Base-by-base conservation (phyloP, 2,329 filamentous ascomycete genomes). In the Aspergillus vadensis region DNA sequence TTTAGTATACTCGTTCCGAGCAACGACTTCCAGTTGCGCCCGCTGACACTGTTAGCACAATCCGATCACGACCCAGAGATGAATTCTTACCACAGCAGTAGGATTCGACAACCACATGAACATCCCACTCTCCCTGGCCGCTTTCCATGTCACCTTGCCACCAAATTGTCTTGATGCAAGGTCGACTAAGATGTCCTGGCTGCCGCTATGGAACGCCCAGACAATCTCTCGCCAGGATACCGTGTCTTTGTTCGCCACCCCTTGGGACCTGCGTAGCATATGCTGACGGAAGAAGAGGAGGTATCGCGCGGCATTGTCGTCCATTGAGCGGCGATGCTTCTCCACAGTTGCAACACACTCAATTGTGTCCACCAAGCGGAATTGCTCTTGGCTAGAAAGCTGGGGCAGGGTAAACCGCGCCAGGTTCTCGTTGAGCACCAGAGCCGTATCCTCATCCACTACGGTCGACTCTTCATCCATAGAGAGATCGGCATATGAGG, bases 101-200 rank as follows among this genome's bases (percentile, higher is more conserved):
- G 83, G 76, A 74, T 97, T 93, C 0, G 87, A 86, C 64, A 99
- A 83, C 94, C 95, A 99, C 88, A 97, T 94, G 72, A 97, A 97
- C 58, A 98, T 83, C 10, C 95, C 95, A 66, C 90, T 91, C 72
- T 96, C 90, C 50, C 90, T 85, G 1, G 94, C 95, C 68, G 93
- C 85, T 64, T 90, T 85, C 95, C 95, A 99, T 6, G 89, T 80
- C 79, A 98, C 83, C 61, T 86, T 88, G 1, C 89, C 89, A 64
- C 92, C 89, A 67, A 90, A 92, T 69, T 96, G 91, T 19, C 86
- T 82, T 10, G 88, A 87, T 9, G 97, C 89, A 68, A 97, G 88
- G 73, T 97, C 91, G 1, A 90, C 81, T 17, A 98, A 80, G 41
- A 98, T 93, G 72, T 98, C 94, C 75, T 99, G 95, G 62, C 92